Percentiles rank a stretch among this genome's conserved stretches.
These are phyloP conservation scores for Nigrospora sphaerica DNA, from an alignment of 2,329 filamentous ascomycete species.

Conservation along the genomic window DNA sequence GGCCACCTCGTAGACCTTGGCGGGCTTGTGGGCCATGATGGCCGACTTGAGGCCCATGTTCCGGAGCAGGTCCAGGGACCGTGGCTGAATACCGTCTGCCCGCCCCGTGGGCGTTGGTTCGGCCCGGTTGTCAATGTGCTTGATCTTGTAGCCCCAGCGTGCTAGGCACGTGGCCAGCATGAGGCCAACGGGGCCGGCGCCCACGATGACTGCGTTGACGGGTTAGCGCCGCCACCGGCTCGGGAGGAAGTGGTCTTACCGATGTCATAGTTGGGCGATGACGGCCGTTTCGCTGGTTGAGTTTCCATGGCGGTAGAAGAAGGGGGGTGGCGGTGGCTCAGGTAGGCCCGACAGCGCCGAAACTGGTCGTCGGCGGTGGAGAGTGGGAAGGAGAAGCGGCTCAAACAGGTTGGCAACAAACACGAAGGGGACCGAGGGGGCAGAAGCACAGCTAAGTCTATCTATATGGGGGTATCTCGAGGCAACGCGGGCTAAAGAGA, in stretches of 20 bases:
- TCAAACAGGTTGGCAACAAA: background rate
- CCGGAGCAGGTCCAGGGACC: slow-evolving; percentile 76
- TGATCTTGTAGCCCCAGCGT: slow-evolving; percentile 90
- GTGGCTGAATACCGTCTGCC: slow-evolving; percentile 86
- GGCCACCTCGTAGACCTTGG: slow-evolving; percentile 73
- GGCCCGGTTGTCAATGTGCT: slow-evolving; percentile 85
- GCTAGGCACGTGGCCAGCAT: slow-evolving; percentile 83
- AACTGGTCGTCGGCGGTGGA: background rate
- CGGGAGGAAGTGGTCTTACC: slow-evolving; percentile 21
- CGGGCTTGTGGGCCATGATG: slow-evolving; percentile 82
- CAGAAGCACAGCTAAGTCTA: background rate
- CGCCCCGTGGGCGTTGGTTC: slow-evolving; percentile 80
- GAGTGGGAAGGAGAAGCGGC: background rate
- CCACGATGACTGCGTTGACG: slow-evolving; percentile 63
- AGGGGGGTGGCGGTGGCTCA: background rate
- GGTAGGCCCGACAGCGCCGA: background rate
- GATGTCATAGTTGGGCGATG: slow-evolving; percentile 32
- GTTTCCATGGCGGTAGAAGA: slow-evolving; percentile 12
- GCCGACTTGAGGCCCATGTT: slow-evolving; percentile 86
- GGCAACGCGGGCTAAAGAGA: too few species aligned
- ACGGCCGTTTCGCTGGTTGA: slow-evolving; percentile 8
- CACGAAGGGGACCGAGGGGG: background rate
- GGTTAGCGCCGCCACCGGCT: slow-evolving; percentile 7
- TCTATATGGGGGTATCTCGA: slow-evolving; percentile 1
- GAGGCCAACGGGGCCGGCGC: slow-evolving; percentile 82